Conservation (phyloP, 2,329 filamentous ascomycete species). For the Aspergillus fischeri region DNA sequence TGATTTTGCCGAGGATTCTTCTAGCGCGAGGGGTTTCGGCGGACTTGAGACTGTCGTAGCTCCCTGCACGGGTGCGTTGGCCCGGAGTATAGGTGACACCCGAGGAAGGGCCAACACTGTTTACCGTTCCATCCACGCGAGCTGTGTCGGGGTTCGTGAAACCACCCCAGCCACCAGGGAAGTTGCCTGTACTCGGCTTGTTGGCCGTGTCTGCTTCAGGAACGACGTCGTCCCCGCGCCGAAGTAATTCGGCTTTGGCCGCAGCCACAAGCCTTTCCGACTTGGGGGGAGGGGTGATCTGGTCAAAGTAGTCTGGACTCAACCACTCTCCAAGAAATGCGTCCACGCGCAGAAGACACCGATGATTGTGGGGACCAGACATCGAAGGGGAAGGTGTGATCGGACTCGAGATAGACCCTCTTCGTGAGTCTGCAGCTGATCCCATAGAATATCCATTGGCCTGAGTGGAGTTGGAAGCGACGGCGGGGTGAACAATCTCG, state of each 20-base stretch:
- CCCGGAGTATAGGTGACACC: constrained; percentile 12
- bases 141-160: constrained; percentile 30
- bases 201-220: constrained; percentile 32
- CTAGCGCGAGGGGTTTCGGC: constrained; percentile 13
- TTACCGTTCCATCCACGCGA: constrained; percentile 19
- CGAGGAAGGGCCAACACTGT: not conserved
- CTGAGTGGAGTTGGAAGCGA: not conserved
- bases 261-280: constrained; percentile 82
- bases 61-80: constrained; percentile 47
- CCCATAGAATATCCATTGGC: not conserved
- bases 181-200: constrained; percentile 42
- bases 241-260: constrained; percentile 81
- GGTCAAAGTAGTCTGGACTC: constrained; percentile 85
- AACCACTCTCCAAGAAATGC: constrained; percentile 96
- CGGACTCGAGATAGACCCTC: constrained; percentile 1
- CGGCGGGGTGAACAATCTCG: constrained; percentile 8
- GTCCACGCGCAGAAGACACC: constrained; percentile 66
- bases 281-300: constrained; percentile 82
- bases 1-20: constrained; percentile 27
- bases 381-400: not conserved
- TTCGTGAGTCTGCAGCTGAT: not conserved
- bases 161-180: constrained; percentile 55
- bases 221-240: constrained; percentile 64
- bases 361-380: constrained; percentile 9
- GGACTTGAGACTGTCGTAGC: constrained; percentile 35